Evolutionary conservation across 371 early-diverging fungal species (phyloP), one percentile per base, ranked within the genome.

Genomic region (Spiromyces aspiralis): DNA sequence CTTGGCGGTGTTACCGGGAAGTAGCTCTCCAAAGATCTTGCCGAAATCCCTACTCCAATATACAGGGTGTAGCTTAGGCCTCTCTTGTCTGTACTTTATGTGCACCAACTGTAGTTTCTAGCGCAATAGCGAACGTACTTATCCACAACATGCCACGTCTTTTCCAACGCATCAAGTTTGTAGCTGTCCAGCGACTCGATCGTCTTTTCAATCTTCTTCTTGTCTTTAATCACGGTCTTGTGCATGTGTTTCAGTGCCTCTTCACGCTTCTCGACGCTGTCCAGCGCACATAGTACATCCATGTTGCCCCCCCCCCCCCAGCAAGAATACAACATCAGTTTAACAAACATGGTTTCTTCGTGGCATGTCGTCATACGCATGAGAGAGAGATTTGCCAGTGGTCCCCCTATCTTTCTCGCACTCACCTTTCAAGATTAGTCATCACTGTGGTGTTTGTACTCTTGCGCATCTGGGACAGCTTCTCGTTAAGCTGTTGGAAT

Each of bases 361-460:
- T n/a, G n/a, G n/a, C n/a, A n/a, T n/a, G n/a, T n/a, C n/a, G n/a
- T 81, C n/a, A n/a, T n/a, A n/a, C n/a, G n/a, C n/a, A n/a, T n/a
- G n/a, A n/a, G n/a, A n/a, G n/a, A n/a, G n/a, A n/a, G n/a, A n/a
- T n/a, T n/a, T n/a, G n/a, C n/a, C n/a, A n/a, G n/a, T n/a, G n/a
- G n/a, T n/a, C n/a, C n/a, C n/a, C n/a, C n/a, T n/a, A n/a, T n/a
- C n/a, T n/a, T n/a, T n/a, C n/a, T n/a, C n/a, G 35, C 16, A 6
- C 35, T 10, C 16, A 35, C 35, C 35, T 80, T 56, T 95, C 95
- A 60, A 93, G 84, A 71, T 83, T 88, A 44, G 84, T 86, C 89
- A 95, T 86, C n/a, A 90, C 96, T 19, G 87, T 82, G 2, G 80
- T 80, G 63, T 96, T 93, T 51, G 95, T 82, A 52, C 82, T 87